Evolutionary conservation across 768 basidiomycete genomes (phyloP), one percentile per base, ranked within the genome.

Genomic region (Coprinopsis cinerea): DNA sequence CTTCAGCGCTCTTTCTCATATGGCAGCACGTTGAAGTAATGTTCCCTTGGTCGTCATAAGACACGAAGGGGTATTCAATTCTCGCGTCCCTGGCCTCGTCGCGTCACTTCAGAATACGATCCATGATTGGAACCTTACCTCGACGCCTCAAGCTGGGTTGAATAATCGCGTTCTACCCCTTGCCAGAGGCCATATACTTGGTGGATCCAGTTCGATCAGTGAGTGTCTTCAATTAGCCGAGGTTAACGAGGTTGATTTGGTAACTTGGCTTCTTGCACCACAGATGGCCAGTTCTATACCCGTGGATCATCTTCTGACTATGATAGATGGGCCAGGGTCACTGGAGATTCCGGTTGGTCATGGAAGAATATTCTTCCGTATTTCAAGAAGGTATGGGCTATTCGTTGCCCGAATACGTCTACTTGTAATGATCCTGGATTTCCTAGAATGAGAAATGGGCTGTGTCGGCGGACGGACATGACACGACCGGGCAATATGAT

Each of bases 91-190:
- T 3, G 55, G 52, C 48, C 59, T 61, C 25, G 55, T 44, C 17
- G 30, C 44, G 3, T 52, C 20, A 5, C 50, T 59, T 15, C 48
- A 50, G 30, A 32, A 47, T 10, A 57, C 63, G 34, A 43, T 46
- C 2, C 61, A 55, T 27, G 64, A 66, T 44, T 70, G 68, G 68
- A 68, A 68, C 42, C 67, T 55, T 46, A 67, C 66, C 14, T 64
- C 65, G 0, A 49, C 52, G 11, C 64, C 66, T 3, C 65, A 66
- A 44, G 15, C 44, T 4, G 62, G 59, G 9, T 46, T 68, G 0
- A 56, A 60, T 46, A 56, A 56, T 17, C 61, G 64, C 0, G 17
- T 53, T 5, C 42, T 68, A 7, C 35, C 56, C n/a, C 64, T 61
- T 50, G 58, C 62, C 4, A 47, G 65, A 22, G 67, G 68, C 1